phyloP scores from a whole-genome alignment of 1,284 basidiomycete genomes.

The Ustilago crameri region DNA sequence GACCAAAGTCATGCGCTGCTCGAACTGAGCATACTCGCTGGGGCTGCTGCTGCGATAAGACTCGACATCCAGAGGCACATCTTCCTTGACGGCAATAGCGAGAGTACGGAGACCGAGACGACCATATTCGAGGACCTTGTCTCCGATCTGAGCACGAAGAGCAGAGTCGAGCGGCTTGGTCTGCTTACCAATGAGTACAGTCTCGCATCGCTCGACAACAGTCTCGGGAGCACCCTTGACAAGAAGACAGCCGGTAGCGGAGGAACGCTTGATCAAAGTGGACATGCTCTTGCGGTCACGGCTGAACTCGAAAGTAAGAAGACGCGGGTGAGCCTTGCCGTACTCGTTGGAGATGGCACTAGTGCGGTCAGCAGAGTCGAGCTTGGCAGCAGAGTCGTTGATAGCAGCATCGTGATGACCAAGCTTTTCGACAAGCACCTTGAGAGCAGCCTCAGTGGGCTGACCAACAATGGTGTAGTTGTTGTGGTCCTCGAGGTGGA shows the following conservation, averaged over 20 bases:
- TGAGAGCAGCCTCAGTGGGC: constrained; percentile 77
- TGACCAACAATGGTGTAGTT: constrained; percentile 88
- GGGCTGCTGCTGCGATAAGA: constrained; percentile 69
- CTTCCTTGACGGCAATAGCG: constrained; percentile 87
- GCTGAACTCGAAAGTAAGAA: constrained; percentile 95
- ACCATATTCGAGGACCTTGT: constrained; percentile 79
- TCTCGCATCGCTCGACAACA: constrained; percentile 86
- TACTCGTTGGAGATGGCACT: constrained; percentile 82
- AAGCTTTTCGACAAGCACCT: constrained; percentile 83
- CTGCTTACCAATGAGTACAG: constrained; percentile 73
- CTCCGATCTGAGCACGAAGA: constrained; percentile 74
- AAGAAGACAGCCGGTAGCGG: constrained; percentile 74
- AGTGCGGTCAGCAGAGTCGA: constrained; percentile 76
- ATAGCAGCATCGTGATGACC: constrained; percentile 70
- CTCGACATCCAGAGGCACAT: constrained; percentile 76
- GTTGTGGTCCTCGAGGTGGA: constrained; percentile 74
- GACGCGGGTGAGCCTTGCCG: constrained; percentile 81
- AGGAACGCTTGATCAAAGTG: constrained; percentile 76
- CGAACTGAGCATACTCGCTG: constrained; percentile 86
- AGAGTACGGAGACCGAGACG: constrained; percentile 86
- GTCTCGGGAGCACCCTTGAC: constrained; percentile 97
- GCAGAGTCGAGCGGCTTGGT: constrained; percentile 71
- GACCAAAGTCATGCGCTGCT: constrained; percentile 83
- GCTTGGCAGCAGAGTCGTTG: constrained; percentile 73
- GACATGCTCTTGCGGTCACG: constrained; percentile 99